Conservation (phyloP, 148 eudicot species). For the Cornus kousa region DNA sequence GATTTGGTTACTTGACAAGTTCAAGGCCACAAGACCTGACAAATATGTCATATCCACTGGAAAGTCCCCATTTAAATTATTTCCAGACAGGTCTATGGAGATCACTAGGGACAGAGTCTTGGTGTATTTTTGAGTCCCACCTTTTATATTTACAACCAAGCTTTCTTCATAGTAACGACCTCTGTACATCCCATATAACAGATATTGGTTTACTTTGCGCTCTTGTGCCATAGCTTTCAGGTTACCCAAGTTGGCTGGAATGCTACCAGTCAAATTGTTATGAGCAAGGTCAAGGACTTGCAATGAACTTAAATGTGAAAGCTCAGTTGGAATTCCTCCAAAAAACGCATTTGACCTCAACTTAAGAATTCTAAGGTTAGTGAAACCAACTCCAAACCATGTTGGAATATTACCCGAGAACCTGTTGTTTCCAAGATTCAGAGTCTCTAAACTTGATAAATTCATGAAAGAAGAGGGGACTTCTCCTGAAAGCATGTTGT, state of each 20-base stretch:
- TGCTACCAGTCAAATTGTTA: slow-evolving; percentile 30
- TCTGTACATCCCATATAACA: slow-evolving; percentile 20
- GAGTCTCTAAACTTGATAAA: slow-evolving; percentile 28
- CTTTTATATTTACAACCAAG: slow-evolving; percentile 30
- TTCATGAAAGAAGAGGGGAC: slow-evolving; percentile 30
- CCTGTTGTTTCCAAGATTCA: slow-evolving; percentile 33
- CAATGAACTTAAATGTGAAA: slow-evolving; percentile 28
- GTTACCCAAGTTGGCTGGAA: slow-evolving; percentile 29
- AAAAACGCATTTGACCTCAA: slow-evolving; percentile 27
- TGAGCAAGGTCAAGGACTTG: slow-evolving; percentile 41
- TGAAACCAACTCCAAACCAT: slow-evolving; percentile 24
- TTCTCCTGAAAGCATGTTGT: slow-evolving; percentile 28
- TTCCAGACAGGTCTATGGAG: slow-evolving; percentile 44
- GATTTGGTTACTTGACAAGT: slow-evolving; percentile 45
- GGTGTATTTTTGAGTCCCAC: slow-evolving; percentile 23
- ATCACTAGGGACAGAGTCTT: slow-evolving; percentile 40
- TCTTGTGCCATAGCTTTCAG: slow-evolving; percentile 30
- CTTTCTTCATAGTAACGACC: slow-evolving; percentile 34
- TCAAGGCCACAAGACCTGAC: slow-evolving; percentile 27
- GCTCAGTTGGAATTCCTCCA: slow-evolving; percentile 27
- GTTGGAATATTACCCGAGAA: slow-evolving; percentile 26
- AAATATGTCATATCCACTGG: slow-evolving; percentile 35
- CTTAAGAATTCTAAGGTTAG: slow-evolving; percentile 29
- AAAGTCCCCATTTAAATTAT: slow-evolving; percentile 32
- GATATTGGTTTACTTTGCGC: slow-evolving; percentile 13